Conservation (phyloP, 768 basidiomycete genomes). For the Mycena filopes region DNA sequence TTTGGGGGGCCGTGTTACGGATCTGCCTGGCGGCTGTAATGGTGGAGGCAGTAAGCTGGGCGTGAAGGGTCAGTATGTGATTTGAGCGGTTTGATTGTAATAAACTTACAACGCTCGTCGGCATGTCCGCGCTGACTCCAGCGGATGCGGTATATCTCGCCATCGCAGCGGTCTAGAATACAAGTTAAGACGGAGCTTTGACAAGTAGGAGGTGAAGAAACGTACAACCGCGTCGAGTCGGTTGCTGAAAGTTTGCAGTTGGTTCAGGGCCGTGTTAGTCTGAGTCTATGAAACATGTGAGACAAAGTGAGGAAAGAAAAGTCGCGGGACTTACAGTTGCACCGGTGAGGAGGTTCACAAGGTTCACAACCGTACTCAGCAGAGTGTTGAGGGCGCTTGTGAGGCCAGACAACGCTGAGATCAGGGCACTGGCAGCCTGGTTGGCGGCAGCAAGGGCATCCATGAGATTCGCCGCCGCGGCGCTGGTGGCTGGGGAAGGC, state of each 20-base stretch:
- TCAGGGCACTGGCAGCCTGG: neutral
- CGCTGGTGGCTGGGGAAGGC: constrained; percentile 4
- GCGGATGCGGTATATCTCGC: neutral
- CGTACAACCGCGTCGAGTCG: neutral
- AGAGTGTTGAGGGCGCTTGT: neutral
- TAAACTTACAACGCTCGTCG: neutral
- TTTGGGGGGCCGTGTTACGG: neutral
- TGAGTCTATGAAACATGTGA: neutral
- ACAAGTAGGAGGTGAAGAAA: neutral
- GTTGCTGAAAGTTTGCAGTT: neutral
- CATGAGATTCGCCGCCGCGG: neutral
- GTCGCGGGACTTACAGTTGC: neutral
- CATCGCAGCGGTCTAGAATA: neutral
- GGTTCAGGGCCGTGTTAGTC: neutral
- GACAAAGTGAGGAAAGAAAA: neutral
- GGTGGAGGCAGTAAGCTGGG: neutral
- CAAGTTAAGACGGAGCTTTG: neutral
- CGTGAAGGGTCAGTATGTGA: neutral
- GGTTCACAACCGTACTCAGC: neutral
- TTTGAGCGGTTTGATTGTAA: neutral
- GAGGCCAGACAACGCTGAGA: neutral
- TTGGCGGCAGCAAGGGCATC: constrained; percentile 4
- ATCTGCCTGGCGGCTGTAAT: neutral
- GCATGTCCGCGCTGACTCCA: neutral
- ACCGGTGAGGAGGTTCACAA: neutral